Percentiles rank a stretch among this genome's conserved stretches.
Evolutionary conservation across 805 yeast species (phyloP).

Genomic region (Ogataea salicorniae): DNA sequence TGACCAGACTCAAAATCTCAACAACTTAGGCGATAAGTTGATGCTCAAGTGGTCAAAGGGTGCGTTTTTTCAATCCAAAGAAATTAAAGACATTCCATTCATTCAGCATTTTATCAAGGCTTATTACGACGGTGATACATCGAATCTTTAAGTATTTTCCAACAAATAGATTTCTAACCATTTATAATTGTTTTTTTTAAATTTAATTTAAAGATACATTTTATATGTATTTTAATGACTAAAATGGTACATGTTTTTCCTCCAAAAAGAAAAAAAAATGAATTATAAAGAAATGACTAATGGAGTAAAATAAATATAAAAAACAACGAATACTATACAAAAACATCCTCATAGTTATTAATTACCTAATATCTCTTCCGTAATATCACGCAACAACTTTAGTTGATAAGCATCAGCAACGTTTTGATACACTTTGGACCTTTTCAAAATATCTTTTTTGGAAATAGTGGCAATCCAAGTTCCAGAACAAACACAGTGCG

Average conservation of each 20-base stretch:
- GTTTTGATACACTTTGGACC: conserved; percentile 45
- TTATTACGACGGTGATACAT: conserved; percentile 16
- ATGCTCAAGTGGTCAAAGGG: conserved; percentile 14
- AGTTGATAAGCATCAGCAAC: conserved; percentile 60
- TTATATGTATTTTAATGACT: neutral
- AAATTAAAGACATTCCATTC: conserved; percentile 1
- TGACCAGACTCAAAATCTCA: conserved; percentile 9
- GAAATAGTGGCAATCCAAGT: conserved; percentile 60
- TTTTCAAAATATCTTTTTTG: conserved; percentile 38
- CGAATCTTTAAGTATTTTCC: neutral
- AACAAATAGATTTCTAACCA: too few species aligned
- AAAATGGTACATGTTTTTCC: too few species aligned
- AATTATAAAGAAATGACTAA: too few species aligned
- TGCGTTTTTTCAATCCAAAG: conserved; percentile 1
- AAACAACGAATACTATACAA: neutral
- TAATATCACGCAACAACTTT: conserved; percentile 41
- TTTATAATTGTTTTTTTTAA: too few species aligned
- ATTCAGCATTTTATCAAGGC: conserved; percentile 11
- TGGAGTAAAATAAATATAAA: neutral
- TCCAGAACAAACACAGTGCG: conserved; percentile 86
- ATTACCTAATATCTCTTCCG: conserved; percentile 19
- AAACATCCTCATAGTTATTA: neutral
- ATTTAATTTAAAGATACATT: neutral
- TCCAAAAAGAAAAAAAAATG: too few species aligned
- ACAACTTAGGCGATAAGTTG: conserved; percentile 14